Conservation (phyloP, 805 yeast species). For the Cyberlindnera mycetangii region DNA sequence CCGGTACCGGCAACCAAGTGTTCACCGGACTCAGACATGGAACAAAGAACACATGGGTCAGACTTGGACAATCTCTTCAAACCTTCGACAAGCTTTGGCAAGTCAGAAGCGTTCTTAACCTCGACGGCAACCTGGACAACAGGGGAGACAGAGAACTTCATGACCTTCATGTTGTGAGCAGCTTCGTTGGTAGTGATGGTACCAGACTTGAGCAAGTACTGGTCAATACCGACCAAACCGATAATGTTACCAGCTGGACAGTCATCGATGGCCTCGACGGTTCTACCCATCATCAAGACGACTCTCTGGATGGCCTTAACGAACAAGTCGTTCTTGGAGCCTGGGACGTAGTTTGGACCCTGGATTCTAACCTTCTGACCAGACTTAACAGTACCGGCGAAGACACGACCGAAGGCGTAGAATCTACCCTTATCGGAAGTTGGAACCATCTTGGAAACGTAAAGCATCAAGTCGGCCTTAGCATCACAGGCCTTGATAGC, state of each 20-base stretch:
- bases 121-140: slow-evolving; percentile 99
- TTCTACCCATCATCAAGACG: slow-evolving; percentile 99
- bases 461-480: slow-evolving; percentile 95
- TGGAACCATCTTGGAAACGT: slow-evolving; percentile 99
- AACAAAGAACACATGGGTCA: slow-evolving; percentile 94
- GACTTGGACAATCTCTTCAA: slow-evolving; percentile 99
- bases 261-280: slow-evolving; percentile 97
- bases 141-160: slow-evolving; percentile 99
- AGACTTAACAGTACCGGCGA: slow-evolving; percentile 98
- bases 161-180: slow-evolving; percentile 99
- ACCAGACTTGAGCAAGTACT: slow-evolving; percentile 99
- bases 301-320: slow-evolving; percentile 98
- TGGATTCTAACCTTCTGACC: slow-evolving; percentile 99
- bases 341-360: slow-evolving; percentile 99
- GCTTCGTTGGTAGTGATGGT: slow-evolving; percentile 95
- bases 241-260: slow-evolving; percentile 99
- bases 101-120: slow-evolving; percentile 98
- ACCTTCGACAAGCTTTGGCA: slow-evolving; percentile 99
- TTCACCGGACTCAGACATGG: slow-evolving; percentile 94
- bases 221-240: slow-evolving; percentile 99
- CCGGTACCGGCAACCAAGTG: slow-evolving; percentile 99
- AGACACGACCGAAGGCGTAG: slow-evolving; percentile 99
- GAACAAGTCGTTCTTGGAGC: slow-evolving; percentile 97
- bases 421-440: slow-evolving; percentile 99
- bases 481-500: slow-evolving; percentile 99